Base-by-base conservation (phyloP, 495 filamentous ascomycete genomes). In the Lasiosphaeria ovina region DNA sequence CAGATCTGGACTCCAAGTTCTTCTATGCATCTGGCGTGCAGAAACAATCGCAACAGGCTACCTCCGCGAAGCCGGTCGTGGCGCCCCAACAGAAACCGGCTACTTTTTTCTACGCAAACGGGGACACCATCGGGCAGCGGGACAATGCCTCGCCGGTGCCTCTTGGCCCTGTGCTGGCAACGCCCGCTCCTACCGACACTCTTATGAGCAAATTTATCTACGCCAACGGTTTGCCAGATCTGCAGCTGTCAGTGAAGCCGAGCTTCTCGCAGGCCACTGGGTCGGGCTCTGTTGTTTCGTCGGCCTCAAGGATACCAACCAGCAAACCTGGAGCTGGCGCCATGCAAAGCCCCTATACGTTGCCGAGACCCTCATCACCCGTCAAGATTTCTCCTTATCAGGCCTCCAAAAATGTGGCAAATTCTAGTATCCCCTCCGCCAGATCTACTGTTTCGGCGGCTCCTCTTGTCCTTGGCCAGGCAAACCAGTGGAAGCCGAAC, bases 11-110 rank as follows among this genome's bases (percentile, higher is more conserved):
- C 4, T 83, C 87, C 35, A 87, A 86, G 72, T 92, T 93, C 76
- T 92, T 93, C 67, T 88, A 89, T 72, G 89, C 88, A 7, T 84
- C 82, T 64, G 87, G 90, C 60, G 85, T 80, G n/a, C 63, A 59
- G n/a, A 85, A 83, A 61, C 74, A 77, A 11, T 62, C 73, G n/a
- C 71, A 70, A 31, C 75, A 73, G 32, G 35, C 62, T 2, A 35
- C 62, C 3, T 48, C 14, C 0, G 3, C 44, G 50, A 68, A 54
- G 63, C 68, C 64, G 49, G 57, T 51, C 49, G 66, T 57, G 12
- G 55, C 57, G 24, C 63, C 60, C 36, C 76, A 58, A 54, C 55
- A 64, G 34, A 79, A 74, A 3, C 64, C 77, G 0, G 66, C 87
- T 2, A 83, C 77, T 5, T 88, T 89, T 59, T 76, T 88, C 60